Evolutionary conservation across 148 eudicot species (phyloP).

Genomic region (Vaccinium darrowii): DNA sequence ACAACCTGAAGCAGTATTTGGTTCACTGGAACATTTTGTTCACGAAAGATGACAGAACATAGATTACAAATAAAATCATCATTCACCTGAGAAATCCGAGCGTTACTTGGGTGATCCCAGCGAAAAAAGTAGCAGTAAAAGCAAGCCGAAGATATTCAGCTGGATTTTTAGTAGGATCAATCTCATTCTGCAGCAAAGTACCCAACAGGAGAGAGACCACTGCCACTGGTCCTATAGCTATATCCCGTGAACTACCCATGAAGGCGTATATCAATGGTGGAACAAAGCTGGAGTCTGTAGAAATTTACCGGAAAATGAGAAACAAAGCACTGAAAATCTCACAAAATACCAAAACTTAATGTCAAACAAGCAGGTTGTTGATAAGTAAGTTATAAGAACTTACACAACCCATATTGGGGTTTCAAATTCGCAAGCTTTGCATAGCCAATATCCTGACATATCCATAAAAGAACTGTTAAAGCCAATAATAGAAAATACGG

Average conservation of each 20-base stretch:
- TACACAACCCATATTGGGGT: slow-evolving; percentile 62
- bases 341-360: background rate
- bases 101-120: slow-evolving; percentile 60
- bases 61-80: background rate
- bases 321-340: background rate
- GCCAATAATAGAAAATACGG: background rate
- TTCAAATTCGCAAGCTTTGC: slow-evolving; percentile 65
- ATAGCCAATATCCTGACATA: slow-evolving; percentile 68
- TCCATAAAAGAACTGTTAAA: background rate
- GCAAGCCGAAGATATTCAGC: slow-evolving; percentile 52
- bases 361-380: background rate
- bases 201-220: slow-evolving; percentile 68
- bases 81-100: slow-evolving; percentile 66
- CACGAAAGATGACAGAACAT: background rate
- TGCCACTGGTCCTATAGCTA: slow-evolving; percentile 88
- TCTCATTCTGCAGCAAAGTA: slow-evolving; percentile 46
- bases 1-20: background rate
- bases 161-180: slow-evolving; percentile 49
- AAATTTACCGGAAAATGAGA: background rate
- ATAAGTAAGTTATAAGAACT: background rate
- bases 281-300: slow-evolving; percentile 67
- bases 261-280: slow-evolving; percentile 72
- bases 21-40: background rate
- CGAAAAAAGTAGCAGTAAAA: slow-evolving; percentile 72
- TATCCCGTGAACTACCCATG: slow-evolving; percentile 85